Evolutionary conservation across 495 filamentous ascomycete species (phyloP), one percentile per base, ranked within the genome.

Genomic region (Penicillium bovifimosum): DNA sequence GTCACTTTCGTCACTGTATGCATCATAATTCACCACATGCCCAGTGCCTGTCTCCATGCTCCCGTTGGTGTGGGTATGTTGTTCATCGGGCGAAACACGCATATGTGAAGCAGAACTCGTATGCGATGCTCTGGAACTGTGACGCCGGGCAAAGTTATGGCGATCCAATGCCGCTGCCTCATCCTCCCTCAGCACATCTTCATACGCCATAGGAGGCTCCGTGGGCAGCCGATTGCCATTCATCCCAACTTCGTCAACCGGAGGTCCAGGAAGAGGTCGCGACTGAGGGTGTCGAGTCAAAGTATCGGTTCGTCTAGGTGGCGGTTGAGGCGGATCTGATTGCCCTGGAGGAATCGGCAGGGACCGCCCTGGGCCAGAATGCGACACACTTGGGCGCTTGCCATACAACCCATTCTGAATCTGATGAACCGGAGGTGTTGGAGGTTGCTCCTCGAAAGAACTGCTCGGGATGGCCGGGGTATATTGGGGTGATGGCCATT

Each of bases 1-100:
- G 55, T 99, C 93, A 60, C 90, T 96, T 26, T 89, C 88, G 53
- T 93, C 80, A 59, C 78, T 81, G 53, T 81, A 78, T 1, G 73
- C 76, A 63, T 69, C 73, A 48, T 82, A 80, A 52, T 79, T 76
- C 31, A 75, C 68, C 49, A 72, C 69, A 29, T 73, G 64, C 0
- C 73, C 76, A 5, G 72, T 67, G 6, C 70, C 66, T 9, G 70
- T 72, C 32, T 75, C 67, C 26, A 69, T 70, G 32, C 73, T 72
- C 34, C 80, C 74, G 11, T 84, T 84, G 2, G 74, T 71, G 38
- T 76, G 74, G 1, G 70, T 72, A 50, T 78, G 71, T 14, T 67
- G 68, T 53, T 73, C 70, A 55, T 77, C 73, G 9, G 71, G 66
- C 13, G 70, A 70, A 9, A 68, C 50, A 8, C 41, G 61, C 17